Evolutionary conservation across 164 flowering plant species (phyloP).

Genomic region (Houttuynia cordata): DNA sequence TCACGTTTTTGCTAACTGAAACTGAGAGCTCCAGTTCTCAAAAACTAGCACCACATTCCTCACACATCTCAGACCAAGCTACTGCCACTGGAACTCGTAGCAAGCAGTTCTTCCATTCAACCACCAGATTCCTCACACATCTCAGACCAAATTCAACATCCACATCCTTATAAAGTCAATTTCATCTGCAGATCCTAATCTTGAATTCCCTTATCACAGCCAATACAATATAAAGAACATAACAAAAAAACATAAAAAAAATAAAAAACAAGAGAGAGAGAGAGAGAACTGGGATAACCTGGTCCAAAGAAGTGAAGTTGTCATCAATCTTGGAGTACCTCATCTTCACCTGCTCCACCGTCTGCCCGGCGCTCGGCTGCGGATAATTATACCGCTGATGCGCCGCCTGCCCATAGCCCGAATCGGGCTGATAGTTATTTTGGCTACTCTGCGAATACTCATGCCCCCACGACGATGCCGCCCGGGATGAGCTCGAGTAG

Average conservation of each 20-base stretch:
- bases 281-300: constrained; percentile 30
- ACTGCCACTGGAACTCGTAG: no score
- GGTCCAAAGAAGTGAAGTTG: constrained; percentile 48
- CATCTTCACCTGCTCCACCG: background rate
- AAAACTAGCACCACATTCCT: no score
- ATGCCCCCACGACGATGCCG: background rate
- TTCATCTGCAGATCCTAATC: background rate
- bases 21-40: no score
- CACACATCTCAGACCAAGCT: no score
- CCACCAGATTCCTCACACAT: no score
- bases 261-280: no score
- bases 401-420: background rate
- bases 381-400: background rate
- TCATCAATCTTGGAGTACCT: constrained; percentile 68
- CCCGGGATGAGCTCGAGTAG: background rate
- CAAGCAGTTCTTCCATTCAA: no score
- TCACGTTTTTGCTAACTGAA: no score
- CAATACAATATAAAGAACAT: no score
- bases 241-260: background rate
- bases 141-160: background rate
- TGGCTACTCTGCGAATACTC: no score
- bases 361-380: background rate
- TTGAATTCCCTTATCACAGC: no score
- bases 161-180: background rate
- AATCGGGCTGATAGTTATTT: background rate